Evolutionary conservation across 1,139 yeast species (phyloP), one percentile per base, ranked within the genome.

Genomic region (Williopsis jadinii): DNA sequence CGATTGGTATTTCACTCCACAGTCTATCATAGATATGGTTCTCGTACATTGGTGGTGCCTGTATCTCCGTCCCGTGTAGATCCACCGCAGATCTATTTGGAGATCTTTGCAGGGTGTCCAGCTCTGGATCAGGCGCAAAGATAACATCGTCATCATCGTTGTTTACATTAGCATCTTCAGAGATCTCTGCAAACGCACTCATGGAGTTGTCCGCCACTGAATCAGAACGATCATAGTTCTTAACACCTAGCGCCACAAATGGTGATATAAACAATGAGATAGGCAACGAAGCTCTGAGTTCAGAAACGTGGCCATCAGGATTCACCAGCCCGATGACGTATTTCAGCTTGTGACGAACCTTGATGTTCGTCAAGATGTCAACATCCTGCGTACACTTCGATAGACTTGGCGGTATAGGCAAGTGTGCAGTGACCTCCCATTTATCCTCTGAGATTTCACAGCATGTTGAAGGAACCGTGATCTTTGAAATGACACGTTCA

Each of bases 41-140:
- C 48, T 81, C 88, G 58, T 92, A 92, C 47, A 84, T 73, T 28
- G 98, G 98, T 3, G 97, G 97, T 0, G 97, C 95, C 61, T 80
- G 42, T 39, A 51, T 45, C 28, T 51, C 54, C 35, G 42, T 42
- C 11, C 44, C 50, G 24, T 33, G 12, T 3, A 42, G 33, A 30
- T 45, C 52, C 11, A 48, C 45, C 4, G 52, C 48, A 3, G 54
- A 41, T 10, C 52, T 47, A 1, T 51, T 50, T 11, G 52, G 36
- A 11, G 49, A 48, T 40, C 11, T 11, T 11, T 28, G 11, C 51
- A 45, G 6, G 46, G 46, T 29, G 51, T 52, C 39, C 3, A 53
- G 40, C 26, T 56, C 61, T 3, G 66, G 58, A 31, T 57, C 59
- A 9, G 63, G 46, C 12, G 62, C 53, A 44, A 63, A 63, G 11